Conservation (phyloP, 1,284 basidiomycete species). For the Papiliotrema terrestris region DNA sequence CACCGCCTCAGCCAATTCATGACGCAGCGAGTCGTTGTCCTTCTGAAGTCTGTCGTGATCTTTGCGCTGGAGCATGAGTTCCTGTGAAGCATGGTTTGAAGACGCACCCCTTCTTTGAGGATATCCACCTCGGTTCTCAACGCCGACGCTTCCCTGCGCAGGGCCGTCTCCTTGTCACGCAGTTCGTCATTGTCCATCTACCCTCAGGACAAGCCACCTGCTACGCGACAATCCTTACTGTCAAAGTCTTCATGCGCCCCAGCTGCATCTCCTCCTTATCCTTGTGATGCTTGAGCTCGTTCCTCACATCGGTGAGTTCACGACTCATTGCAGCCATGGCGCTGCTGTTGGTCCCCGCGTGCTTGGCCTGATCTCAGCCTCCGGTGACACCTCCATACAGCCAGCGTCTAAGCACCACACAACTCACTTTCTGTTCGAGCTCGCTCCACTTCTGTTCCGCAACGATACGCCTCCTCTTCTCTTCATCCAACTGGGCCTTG, state of each 20-base stretch:
- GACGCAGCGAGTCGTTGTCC: constrained; percentile 5
- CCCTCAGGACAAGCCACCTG: background rate
- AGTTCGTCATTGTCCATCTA: constrained; percentile 1
- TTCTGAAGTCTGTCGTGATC: background rate
- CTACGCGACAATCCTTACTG: too few relatives aligned
- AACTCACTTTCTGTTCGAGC: background rate
- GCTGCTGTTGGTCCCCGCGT: too few relatives aligned
- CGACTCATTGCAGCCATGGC: too few relatives aligned
- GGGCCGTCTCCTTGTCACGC: background rate
- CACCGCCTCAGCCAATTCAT: too few relatives aligned
- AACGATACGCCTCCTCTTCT: background rate
- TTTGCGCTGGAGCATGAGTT: background rate
- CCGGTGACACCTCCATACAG: too few relatives aligned
- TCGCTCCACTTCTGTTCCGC: background rate
- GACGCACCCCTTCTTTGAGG: background rate
- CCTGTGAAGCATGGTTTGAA: background rate
- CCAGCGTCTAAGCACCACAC: too few relatives aligned
- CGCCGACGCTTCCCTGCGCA: background rate
- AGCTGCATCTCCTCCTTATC: too few relatives aligned
- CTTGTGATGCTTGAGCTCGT: too few relatives aligned
- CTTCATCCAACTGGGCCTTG: background rate
- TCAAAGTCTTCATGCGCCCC: too few relatives aligned
- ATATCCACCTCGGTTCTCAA: background rate
- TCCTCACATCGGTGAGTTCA: too few relatives aligned
- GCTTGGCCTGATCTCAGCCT: too few relatives aligned